Percentiles rank a stretch among this genome's conserved stretches.
These are phyloP conservation scores for Arctium minus DNA, from an alignment of 129 eudicot genomes.

Conservation along the genomic window DNA sequence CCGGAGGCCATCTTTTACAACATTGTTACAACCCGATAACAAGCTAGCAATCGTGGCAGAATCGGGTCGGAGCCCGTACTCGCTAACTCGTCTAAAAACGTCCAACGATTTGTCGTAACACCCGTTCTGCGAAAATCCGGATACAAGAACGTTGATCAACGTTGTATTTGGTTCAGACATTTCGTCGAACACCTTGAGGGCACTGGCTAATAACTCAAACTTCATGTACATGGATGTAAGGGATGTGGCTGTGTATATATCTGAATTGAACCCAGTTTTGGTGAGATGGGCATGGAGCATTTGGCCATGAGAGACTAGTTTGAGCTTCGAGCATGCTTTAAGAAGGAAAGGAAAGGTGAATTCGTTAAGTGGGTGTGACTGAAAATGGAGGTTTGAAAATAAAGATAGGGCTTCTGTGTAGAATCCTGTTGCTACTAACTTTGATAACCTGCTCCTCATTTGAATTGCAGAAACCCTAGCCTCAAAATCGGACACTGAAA, in stretches of 20 bases:
- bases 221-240: constrained; percentile 53
- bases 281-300: constrained; percentile 66
- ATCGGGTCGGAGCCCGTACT: constrained; percentile 37
- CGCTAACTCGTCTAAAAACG: constrained; percentile 38
- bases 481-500: not conserved
- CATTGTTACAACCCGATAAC: constrained; percentile 48
- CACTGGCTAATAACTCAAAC: constrained; percentile 19
- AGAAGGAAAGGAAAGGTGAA: constrained; percentile 74
- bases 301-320: constrained; percentile 37
- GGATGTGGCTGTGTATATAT: constrained; percentile 49
- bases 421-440: constrained; percentile 44
- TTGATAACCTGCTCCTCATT: constrained; percentile 49
- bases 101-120: constrained; percentile 29
- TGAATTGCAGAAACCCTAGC: constrained; percentile 6
- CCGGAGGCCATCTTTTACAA: constrained; percentile 39
- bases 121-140: constrained; percentile 55
- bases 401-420: constrained; percentile 58
- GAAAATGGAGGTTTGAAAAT: constrained; percentile 41
- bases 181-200: constrained; percentile 78
- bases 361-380: constrained; percentile 34
- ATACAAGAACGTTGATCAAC: constrained; percentile 38
- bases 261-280: constrained; percentile 48
- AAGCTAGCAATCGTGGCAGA: constrained; percentile 62
- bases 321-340: constrained; percentile 66
- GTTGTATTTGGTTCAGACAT: constrained; percentile 48